phyloP scores from a whole-genome alignment of 1,139 yeast species.

The Diutina pseudorugosa region DNA sequence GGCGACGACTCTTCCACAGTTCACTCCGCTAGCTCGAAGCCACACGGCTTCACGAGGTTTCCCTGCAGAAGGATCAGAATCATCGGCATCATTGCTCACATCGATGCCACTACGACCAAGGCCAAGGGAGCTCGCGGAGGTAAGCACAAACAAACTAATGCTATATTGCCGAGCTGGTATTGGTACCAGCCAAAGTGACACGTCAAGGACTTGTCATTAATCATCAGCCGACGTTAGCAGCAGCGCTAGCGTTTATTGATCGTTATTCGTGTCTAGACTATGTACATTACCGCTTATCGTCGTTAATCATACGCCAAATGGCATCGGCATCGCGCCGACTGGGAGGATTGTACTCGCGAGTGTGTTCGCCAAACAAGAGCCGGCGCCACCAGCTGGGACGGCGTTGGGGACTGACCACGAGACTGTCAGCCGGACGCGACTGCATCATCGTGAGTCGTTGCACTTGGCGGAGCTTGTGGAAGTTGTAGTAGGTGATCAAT shows the following conservation, averaged over 20 bases:
- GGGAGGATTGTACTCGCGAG: constrained; percentile 16
- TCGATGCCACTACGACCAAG: constrained; percentile 43
- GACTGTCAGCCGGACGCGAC: neutral
- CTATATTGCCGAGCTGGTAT: constrained; percentile 9
- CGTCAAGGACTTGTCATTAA: constrained; percentile 40
- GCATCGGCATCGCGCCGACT: constrained; percentile 41
- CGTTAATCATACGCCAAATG: constrained; percentile 67
- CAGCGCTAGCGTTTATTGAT: constrained; percentile 34
- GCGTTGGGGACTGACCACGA: neutral
- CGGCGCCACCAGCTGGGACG: constrained; percentile 12
- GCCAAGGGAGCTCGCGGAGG: constrained; percentile 6
- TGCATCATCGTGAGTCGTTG: constrained; percentile 51
- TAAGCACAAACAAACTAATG: constrained; percentile 6
- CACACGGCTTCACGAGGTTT: neutral
- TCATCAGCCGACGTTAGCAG: constrained; percentile 43
- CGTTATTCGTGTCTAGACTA: neutral
- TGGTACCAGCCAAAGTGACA: constrained; percentile 26
- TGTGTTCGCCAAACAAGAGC: constrained; percentile 14
- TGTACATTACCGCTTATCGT: constrained; percentile 25
- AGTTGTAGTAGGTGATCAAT: constrained; percentile 28
- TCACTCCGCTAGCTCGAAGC: neutral
- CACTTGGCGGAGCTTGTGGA: constrained; percentile 39
- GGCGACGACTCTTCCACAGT: neutral
- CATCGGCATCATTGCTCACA: constrained; percentile 77
- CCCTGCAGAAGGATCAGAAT: constrained; percentile 18